Evolutionary conservation across 2,329 filamentous ascomycete genomes (phyloP), one percentile per base, ranked within the genome.

Genomic region (Aspergillus fischeri): DNA sequence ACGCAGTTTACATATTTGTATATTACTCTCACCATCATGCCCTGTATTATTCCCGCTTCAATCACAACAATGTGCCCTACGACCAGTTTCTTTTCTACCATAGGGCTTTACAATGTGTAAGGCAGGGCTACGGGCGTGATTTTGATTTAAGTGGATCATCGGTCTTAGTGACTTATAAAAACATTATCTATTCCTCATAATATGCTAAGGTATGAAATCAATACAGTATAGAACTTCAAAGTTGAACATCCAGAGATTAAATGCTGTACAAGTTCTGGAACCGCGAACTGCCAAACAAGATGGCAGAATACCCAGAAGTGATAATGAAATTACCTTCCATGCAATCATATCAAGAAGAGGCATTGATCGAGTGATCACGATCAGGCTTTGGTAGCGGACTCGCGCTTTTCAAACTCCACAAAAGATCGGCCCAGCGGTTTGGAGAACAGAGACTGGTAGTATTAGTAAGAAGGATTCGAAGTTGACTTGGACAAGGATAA

Each of bases 351-450:
- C 32, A 38, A 38, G 32, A 38, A 38, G 14, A 38, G 32, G 14
- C 32, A 17, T 35, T 38, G 32, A 38, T 17, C 5, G 5, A 17
- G 14, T 17, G 14, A 17, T 38, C 11, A 27, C 47, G 20, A 60
- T 64, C 55, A 72, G 62, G 63, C 62, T 56, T 74, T 75, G 44
- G 52, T 51, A 38, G 56, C 20, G 10, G 28, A 20, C 49, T 66
- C 61, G 51, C 73, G 71, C 64, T 68, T 74, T 80, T 95, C 89
- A 86, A 89, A 96, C 72, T 83, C 80, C 51, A 96, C 84, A 52
- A 85, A 80, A 49, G 87, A 88, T 45, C 88, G 87, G 72, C 87
- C 84, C 52, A 89, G 73, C 10, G 89, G 89, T 64, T 88, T 83
- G 51, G 88, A 90, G 76, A 92, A 92, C 45, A 92, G 80, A 63